phyloP scores from a whole-genome alignment of 192 early-diverging fungal genomes.

The Coemansia reversa region DNA sequence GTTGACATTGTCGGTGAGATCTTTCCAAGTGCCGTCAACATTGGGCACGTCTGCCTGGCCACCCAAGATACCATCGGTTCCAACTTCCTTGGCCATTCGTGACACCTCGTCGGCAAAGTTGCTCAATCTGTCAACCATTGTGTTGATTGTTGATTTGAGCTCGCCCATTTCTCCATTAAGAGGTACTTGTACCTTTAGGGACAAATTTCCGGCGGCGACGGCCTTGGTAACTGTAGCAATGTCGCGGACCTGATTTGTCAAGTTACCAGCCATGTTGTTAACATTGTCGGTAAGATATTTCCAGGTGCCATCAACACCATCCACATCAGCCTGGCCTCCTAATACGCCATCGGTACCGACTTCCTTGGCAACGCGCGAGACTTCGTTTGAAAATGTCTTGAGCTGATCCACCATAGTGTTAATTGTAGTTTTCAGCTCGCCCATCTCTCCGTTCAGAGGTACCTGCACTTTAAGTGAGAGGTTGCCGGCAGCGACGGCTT shows the following conservation, averaged over 20 bases:
- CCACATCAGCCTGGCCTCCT: slow-evolving; percentile 61
- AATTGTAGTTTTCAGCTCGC: slow-evolving; percentile 51
- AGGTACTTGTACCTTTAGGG: slow-evolving; percentile 55
- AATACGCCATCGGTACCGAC: slow-evolving; percentile 62
- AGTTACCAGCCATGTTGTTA: slow-evolving; percentile 57
- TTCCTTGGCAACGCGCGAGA: slow-evolving; percentile 34
- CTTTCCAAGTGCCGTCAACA: slow-evolving; percentile 63
- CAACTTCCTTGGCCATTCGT: slow-evolving; percentile 35
- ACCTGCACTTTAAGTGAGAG: slow-evolving; percentile 54
- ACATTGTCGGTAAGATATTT: slow-evolving; percentile 60
- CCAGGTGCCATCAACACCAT: slow-evolving; percentile 63
- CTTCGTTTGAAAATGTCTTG: slow-evolving; percentile 50
- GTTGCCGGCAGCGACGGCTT: slow-evolving; percentile 61
- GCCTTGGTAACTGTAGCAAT: slow-evolving; percentile 58
- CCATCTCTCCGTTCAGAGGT: slow-evolving; percentile 58
- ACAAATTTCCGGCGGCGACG: slow-evolving; percentile 59
- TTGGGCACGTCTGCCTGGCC: slow-evolving; percentile 59
- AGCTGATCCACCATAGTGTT: slow-evolving; percentile 61
- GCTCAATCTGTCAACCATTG: slow-evolving; percentile 33
- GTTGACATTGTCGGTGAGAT: slow-evolving; percentile 63
- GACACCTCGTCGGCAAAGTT: slow-evolving; percentile 46
- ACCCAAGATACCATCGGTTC: slow-evolving; percentile 64
- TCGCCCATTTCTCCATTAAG: slow-evolving; percentile 62
- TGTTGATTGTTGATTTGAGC: slow-evolving; percentile 60
- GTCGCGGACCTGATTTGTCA: slow-evolving; percentile 58